Percentiles rank a stretch among this genome's conserved stretches.
Evolutionary conservation across 306 rosid genomes (phyloP).

Genomic region (Vigna trinervia): DNA sequence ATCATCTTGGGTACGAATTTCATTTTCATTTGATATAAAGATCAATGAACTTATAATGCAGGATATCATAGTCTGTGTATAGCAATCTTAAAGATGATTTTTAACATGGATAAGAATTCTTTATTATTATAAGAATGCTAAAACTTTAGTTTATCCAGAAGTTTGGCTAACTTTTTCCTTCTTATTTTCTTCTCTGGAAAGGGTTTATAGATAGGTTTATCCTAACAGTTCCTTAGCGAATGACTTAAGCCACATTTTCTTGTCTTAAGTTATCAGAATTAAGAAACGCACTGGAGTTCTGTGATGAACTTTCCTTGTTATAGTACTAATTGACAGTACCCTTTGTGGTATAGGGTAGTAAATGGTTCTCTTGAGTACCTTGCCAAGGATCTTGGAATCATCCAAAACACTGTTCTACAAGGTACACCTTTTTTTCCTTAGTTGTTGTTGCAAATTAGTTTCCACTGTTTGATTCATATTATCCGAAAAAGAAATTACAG

Average conservation of each 20-base stretch:
- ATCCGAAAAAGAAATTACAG: background rate
- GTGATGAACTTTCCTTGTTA: constrained; percentile 23
- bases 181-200: too few species aligned
- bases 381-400: constrained; percentile 84
- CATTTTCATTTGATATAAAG: constrained; percentile 19
- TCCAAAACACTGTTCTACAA: constrained; percentile 76
- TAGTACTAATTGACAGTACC: constrained; percentile 33
- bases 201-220: too few species aligned
- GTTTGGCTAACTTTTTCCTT: too few species aligned
- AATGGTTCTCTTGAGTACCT: constrained; percentile 96
- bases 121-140: too few species aligned
- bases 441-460: constrained; percentile 11
- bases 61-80: background rate
- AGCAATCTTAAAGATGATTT: background rate
- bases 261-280: constrained; percentile 18
- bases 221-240: background rate
- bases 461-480: constrained; percentile 6
- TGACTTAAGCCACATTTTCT: background rate
- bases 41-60: constrained; percentile 9
- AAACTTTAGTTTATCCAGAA: too few species aligned
- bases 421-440: constrained; percentile 49
- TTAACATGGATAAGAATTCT: too few species aligned
- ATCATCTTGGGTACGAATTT: constrained; percentile 88
- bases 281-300: constrained; percentile 15
- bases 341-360: constrained; percentile 76